Percentiles rank a stretch among this genome's conserved stretches.
phyloP scores from a whole-genome alignment of 2,329 filamentous ascomycete species.

The Pseudogymnoascus sp. region DNA sequence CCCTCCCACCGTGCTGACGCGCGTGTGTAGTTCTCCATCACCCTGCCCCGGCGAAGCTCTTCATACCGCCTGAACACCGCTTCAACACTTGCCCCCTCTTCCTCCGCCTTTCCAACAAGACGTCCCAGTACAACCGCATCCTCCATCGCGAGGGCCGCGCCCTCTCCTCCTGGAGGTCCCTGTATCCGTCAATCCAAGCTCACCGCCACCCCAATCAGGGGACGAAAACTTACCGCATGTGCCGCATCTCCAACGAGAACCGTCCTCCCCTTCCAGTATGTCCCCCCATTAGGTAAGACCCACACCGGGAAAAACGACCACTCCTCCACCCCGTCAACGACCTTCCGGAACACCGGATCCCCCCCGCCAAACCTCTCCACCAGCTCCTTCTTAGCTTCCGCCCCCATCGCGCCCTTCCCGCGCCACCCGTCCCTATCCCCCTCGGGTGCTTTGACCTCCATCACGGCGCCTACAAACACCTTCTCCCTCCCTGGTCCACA shows the following conservation, averaged over 20 bases:
- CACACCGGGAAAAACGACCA: slow-evolving; percentile 17
- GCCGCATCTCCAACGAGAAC: slow-evolving; percentile 20
- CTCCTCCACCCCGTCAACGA: slow-evolving; percentile 11
- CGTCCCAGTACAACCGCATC: slow-evolving; percentile 42
- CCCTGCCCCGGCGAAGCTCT: slow-evolving; percentile 23
- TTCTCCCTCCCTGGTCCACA: slow-evolving; percentile 10
- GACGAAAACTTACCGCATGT: slow-evolving; percentile 14
- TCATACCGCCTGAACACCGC: slow-evolving; percentile 25
- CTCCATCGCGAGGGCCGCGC: slow-evolving; percentile 44
- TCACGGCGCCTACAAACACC: slow-evolving; percentile 16
- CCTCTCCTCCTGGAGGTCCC: slow-evolving; percentile 45
- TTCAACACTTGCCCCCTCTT: slow-evolving; percentile 39
- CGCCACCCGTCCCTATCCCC: slow-evolving; percentile 17
- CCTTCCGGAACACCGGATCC: slow-evolving; percentile 10
- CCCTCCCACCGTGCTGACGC: slow-evolving; percentile 22
- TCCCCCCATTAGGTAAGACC: slow-evolving; percentile 13
- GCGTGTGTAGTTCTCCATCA: slow-evolving; percentile 33
- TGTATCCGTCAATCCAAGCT: slow-evolving; percentile 10
- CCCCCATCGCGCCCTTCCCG: slow-evolving; percentile 7
- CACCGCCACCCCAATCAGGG: neutral
- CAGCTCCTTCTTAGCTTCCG: slow-evolving; percentile 13
- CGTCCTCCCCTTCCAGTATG: slow-evolving; percentile 13
- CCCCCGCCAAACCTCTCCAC: slow-evolving; percentile 12
- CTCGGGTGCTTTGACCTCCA: slow-evolving; percentile 12
- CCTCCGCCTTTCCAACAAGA: slow-evolving; percentile 32